phyloP scores from a whole-genome alignment of 176 grass and related monocot species.

The Musa acuminata region DNA sequence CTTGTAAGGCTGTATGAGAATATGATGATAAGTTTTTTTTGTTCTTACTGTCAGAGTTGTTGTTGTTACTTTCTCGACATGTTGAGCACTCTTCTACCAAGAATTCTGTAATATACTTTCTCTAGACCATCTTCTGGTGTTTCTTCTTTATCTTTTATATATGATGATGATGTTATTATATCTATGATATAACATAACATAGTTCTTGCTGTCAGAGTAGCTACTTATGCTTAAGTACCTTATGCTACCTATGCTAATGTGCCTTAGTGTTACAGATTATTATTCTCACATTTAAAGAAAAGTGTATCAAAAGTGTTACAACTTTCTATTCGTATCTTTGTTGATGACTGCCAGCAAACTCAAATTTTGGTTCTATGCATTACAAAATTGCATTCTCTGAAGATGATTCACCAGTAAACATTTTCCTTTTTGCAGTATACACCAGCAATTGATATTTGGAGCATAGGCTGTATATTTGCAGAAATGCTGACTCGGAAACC shows the following conservation, averaged over 20 bases:
- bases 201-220: too few species aligned
- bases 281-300: neutral
- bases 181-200: too few species aligned
- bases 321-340: neutral
- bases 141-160: too few species aligned
- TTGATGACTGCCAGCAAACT: neutral
- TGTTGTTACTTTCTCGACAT: neutral
- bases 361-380: neutral
- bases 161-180: too few species aligned
- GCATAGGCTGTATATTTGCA: slow-evolving; percentile 19
- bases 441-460: slow-evolving; percentile 18
- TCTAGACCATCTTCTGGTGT: too few species aligned
- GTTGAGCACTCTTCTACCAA: neutral
- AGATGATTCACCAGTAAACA: neutral
- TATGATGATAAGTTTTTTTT: neutral
- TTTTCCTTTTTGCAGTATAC: slow-evolving; percentile 11
- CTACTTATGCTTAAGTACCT: too few species aligned
- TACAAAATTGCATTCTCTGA: neutral
- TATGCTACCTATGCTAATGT: neutral
- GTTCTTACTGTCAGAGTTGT: neutral
- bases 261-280: too few species aligned
- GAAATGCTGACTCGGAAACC: slow-evolving; percentile 15
- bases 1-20: neutral
- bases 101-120: neutral
- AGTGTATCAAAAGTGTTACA: neutral